phyloP scores from a whole-genome alignment of 352 stramenopile genomes.

The Phytopythium ostracodes region DNA sequence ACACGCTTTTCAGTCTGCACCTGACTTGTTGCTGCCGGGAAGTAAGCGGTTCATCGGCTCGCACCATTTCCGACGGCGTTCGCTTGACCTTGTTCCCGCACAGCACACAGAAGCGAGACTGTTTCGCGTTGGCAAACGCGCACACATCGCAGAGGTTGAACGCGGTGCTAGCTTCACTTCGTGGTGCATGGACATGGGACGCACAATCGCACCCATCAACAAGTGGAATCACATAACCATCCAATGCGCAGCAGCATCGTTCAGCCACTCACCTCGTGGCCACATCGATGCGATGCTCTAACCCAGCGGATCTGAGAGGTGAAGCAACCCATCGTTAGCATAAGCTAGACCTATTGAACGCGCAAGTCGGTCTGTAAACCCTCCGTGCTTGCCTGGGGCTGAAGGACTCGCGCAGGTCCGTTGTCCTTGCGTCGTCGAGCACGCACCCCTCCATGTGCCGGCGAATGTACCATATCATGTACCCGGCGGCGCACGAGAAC shows the following conservation, averaged over 20 bases:
- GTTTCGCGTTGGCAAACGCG: constrained; percentile 41
- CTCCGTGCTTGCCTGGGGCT: constrained; percentile 14
- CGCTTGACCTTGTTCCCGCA: constrained; percentile 32
- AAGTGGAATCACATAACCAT: not conserved
- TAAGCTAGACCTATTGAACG: not conserved
- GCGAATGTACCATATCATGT: constrained; percentile 27
- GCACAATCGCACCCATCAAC: not conserved
- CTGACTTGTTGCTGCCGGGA: constrained; percentile 14
- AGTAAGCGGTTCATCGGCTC: constrained; percentile 10
- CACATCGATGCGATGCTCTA: constrained; percentile 46
- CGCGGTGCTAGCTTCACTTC: constrained; percentile 33
- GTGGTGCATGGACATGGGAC: not conserved
- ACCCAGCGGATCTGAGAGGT: constrained; percentile 9
- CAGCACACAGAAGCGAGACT: constrained; percentile 35
- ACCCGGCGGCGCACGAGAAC: constrained; percentile 27
- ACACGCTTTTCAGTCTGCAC: constrained; percentile 7
- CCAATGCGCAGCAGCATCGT: not conserved
- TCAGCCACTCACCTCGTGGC: constrained; percentile 20
- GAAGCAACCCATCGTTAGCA: constrained; percentile 4
- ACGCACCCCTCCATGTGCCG: constrained; percentile 13
- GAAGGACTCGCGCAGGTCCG: constrained; percentile 22
- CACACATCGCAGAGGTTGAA: constrained; percentile 27
- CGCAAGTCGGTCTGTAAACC: not conserved
- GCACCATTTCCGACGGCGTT: constrained; percentile 19
- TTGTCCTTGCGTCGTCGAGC: not conserved